phyloP scores from a whole-genome alignment of 352 stramenopile genomes.

The Globisporangium splendens region DNA sequence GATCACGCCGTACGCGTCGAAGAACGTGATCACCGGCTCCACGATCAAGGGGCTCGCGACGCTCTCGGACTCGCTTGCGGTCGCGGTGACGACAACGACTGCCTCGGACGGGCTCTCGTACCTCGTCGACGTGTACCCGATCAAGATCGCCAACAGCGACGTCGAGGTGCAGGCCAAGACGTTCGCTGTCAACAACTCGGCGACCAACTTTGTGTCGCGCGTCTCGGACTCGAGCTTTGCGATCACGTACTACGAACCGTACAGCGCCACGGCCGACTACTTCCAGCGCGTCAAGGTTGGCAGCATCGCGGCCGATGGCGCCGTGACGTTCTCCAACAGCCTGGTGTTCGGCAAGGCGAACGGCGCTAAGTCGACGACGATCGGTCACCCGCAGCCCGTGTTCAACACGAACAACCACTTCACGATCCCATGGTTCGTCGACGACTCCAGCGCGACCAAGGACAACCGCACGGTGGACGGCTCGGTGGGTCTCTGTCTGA shows the following conservation, averaged over 20 bases:
- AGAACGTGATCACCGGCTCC: conserved; percentile 47
- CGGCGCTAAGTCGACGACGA: conserved; percentile 31
- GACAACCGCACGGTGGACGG: conserved; percentile 36
- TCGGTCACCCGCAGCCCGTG: conserved; percentile 59
- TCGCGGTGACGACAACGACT: conserved; percentile 50
- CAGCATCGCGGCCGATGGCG: conserved; percentile 35
- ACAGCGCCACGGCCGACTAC: conserved; percentile 32
- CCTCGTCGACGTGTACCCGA: conserved; percentile 41
- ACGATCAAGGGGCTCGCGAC: conserved; percentile 62
- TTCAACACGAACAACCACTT: conserved; percentile 60
- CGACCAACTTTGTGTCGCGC: conserved; percentile 63
- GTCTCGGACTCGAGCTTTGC: conserved; percentile 66
- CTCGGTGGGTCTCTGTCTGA: conserved; percentile 55
- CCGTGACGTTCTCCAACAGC: conserved; percentile 54
- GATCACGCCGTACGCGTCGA: conserved; percentile 30
- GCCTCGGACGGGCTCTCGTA: conserved; percentile 32
- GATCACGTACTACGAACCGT: conserved; percentile 66
- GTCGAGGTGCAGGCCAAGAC: conserved; percentile 41
- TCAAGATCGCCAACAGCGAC: conserved; percentile 39
- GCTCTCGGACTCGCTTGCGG: conserved; percentile 51
- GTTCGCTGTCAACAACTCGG: conserved; percentile 52
- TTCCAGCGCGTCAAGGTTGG: conserved; percentile 64
- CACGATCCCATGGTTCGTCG: conserved; percentile 67
- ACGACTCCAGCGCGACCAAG: conserved; percentile 39
- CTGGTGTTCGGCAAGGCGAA: conserved; percentile 58